Conservation (phyloP, 1,139 yeast species). For the Zygoascus hellenicus region DNA sequence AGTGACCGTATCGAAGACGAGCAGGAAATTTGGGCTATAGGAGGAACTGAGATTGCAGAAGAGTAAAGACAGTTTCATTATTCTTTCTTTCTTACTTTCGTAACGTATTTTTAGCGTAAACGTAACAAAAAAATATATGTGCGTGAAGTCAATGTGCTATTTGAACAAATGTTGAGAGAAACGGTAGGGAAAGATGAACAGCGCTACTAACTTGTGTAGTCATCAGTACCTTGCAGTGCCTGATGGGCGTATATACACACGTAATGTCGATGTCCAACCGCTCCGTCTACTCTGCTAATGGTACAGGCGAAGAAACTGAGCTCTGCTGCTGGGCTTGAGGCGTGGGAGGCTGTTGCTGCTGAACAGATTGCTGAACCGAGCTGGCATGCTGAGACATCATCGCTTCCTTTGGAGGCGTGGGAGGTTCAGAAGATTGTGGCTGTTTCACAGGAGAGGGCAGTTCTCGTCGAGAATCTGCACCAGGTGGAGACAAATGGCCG, state of each 20-base stretch:
- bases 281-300: not conserved
- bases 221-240: no score
- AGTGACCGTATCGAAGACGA: conserved; percentile 86
- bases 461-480: not conserved
- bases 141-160: conserved; percentile 7
- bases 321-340: conserved; percentile 5
- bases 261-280: not conserved
- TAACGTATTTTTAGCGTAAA: not conserved
- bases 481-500: not conserved
- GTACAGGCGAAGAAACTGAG: conserved; percentile 4
- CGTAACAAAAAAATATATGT: not conserved
- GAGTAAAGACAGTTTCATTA: conserved; percentile 6
- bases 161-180: no score
- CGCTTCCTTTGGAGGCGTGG: conserved; percentile 9
- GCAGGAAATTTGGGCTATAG: conserved; percentile 59
- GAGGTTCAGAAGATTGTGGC: conserved; percentile 2
- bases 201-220: not conserved
- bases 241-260: conserved; percentile 4
- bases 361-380: not conserved
- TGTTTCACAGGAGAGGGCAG: not conserved
- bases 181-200: not conserved
- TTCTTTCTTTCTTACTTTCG: no score
- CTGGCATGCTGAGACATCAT: conserved; percentile 4
- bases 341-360: conserved; percentile 3
- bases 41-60: conserved; percentile 12